Percentiles rank a stretch among this genome's conserved stretches.
Conservation (phyloP, 106 monocot species). For the Apostasia shenzhenica region DNA sequence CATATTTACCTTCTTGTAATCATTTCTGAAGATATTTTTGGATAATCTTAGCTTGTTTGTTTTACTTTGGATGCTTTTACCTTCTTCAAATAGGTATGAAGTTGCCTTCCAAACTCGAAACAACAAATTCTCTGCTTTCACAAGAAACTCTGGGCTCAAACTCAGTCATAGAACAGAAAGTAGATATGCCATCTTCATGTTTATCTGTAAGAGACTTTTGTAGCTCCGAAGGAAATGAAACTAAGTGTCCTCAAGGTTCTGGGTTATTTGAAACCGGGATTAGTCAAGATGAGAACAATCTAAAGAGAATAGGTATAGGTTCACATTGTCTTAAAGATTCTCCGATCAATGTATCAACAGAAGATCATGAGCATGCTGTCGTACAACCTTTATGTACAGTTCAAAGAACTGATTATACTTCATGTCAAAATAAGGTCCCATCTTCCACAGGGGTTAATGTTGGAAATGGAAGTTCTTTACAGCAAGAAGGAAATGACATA, state of each 20-base stretch:
- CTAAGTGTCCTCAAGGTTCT: neutral
- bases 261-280: neutral
- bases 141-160: neutral
- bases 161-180: neutral
- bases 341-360: neutral
- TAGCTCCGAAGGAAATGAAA: neutral
- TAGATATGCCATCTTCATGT: neutral
- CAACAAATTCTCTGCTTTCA: neutral
- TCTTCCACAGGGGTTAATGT: neutral
- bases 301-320: neutral
- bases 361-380: neutral
- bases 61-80: neutral
- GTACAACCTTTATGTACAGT: constrained; percentile 1
- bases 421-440: neutral
- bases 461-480: neutral
- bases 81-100: neutral
- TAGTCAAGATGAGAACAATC: neutral
- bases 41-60: neutral
- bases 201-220: neutral
- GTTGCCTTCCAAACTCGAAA: neutral
- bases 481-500: neutral
- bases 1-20: constrained; percentile 7
- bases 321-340: neutral
- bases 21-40: neutral
- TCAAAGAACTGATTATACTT: neutral